Conservation (phyloP, 2,329 filamentous ascomycete species). For the Clarireedia paspali region DNA sequence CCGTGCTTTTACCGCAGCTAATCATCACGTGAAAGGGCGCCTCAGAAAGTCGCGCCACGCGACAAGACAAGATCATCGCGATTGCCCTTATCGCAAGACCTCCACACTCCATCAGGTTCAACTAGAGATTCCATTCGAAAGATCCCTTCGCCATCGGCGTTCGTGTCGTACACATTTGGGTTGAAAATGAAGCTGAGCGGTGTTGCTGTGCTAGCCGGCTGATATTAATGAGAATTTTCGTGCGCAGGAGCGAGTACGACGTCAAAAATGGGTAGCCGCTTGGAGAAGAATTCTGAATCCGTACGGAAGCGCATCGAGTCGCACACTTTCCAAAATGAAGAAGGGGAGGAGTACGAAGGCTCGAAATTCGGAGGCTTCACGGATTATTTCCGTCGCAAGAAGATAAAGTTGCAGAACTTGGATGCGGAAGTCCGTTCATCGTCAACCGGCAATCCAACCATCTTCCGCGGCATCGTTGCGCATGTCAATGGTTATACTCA, state of each 20-base stretch:
- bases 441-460: conserved; percentile 62
- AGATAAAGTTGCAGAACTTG: conserved; percentile 92
- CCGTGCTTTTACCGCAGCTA: too few relatives aligned
- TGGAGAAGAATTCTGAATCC: conserved; percentile 56
- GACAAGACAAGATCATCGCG: too few relatives aligned
- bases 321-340: conserved; percentile 71
- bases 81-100: too few relatives aligned
- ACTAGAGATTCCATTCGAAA: too few relatives aligned
- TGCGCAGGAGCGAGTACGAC: background rate
- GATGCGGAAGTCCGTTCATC: conserved; percentile 72
- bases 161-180: too few relatives aligned
- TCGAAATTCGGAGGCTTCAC: conserved; percentile 83
- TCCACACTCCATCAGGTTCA: too few relatives aligned
- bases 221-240: background rate
- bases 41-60: too few relatives aligned
- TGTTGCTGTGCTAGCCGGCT: background rate
- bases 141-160: too few relatives aligned
- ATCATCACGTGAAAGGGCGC: too few relatives aligned
- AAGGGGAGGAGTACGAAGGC: conserved; percentile 82
- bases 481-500: conserved; percentile 97
- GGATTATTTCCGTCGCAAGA: conserved; percentile 93
- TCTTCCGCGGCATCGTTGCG: conserved; percentile 85
- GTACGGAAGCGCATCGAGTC: conserved; percentile 54
- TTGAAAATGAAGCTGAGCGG: too few relatives aligned
- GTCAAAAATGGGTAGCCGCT: conserved; percentile 46